Evolutionary conservation across 1,139 yeast species (phyloP).

Genomic region (Nadsonia commutata): DNA sequence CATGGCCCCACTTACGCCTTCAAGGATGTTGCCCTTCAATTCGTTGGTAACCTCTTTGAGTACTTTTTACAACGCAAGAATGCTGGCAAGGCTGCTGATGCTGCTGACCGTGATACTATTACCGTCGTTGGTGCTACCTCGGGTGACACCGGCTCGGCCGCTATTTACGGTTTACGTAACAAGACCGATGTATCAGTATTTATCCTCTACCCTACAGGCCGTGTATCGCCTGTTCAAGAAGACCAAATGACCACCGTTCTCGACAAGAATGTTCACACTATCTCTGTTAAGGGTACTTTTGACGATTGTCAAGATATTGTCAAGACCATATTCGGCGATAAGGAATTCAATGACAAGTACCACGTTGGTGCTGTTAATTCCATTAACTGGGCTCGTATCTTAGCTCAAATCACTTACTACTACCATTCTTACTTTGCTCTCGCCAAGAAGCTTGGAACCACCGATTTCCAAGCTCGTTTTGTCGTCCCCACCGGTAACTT

Average conservation of each 20-base stretch:
- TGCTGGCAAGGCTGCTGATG: constrained; percentile 37
- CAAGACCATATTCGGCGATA: constrained; percentile 82
- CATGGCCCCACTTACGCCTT: constrained; percentile 99
- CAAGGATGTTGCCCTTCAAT: constrained; percentile 95
- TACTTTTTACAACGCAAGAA: constrained; percentile 74
- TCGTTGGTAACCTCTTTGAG: constrained; percentile 92
- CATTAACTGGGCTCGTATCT: constrained; percentile 96
- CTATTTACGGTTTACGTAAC: constrained; percentile 92
- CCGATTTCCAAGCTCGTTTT: constrained; percentile 37
- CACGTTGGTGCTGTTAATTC: constrained; percentile 97
- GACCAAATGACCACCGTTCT: constrained; percentile 98
- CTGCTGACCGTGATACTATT: constrained; percentile 53
- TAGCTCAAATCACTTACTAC: constrained; percentile 95
- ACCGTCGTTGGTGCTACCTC: constrained; percentile 99
- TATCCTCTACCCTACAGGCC: constrained; percentile 90
- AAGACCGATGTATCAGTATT: constrained; percentile 94
- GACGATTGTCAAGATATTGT: constrained; percentile 98
- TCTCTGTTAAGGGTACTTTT: constrained; percentile 88
- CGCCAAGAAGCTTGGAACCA: constrained; percentile 27
- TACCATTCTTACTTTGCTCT: constrained; percentile 81
- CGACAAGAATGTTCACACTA: constrained; percentile 84
- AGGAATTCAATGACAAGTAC: constrained; percentile 70
- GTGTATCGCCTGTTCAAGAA: constrained; percentile 95
- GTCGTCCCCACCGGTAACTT: constrained; percentile 97
- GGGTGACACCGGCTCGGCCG: constrained; percentile 98